Conservation (phyloP, 768 basidiomycete genomes). For the Boletus subparvulus region DNA sequence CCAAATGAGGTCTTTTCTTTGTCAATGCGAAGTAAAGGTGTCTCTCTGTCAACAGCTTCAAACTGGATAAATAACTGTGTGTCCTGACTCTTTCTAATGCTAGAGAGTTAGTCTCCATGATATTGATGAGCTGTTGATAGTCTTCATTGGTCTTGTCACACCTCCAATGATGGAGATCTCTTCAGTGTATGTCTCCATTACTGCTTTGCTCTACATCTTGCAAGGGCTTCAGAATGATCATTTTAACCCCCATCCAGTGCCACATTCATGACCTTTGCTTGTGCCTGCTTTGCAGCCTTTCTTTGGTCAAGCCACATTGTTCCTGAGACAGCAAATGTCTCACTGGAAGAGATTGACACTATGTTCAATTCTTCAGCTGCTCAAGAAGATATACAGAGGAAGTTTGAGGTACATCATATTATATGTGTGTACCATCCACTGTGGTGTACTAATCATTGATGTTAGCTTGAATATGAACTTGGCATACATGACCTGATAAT, state of each 20-base stretch:
- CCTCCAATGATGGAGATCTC: conserved; percentile 64
- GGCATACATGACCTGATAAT: conserved; percentile 49
- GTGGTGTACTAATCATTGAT: background rate
- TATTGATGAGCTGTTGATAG: conserved; percentile 35
- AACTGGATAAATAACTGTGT: conserved; percentile 84
- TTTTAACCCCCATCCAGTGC: conserved; percentile 37
- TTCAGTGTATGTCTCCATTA: conserved; percentile 43
- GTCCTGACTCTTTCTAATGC: conserved; percentile 13
- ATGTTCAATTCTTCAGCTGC: conserved; percentile 63
- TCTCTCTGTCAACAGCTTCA: conserved; percentile 80
- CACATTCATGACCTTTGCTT: conserved; percentile 68
- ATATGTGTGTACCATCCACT: background rate
- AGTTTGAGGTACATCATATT: conserved; percentile 45
- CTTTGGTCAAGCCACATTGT: conserved; percentile 69
- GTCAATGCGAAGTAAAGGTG: conserved; percentile 77
- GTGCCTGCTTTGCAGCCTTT: conserved; percentile 64
- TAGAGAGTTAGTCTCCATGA: background rate
- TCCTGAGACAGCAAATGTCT: conserved; percentile 76
- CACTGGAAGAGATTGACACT: conserved; percentile 73
- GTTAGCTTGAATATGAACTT: conserved; percentile 57
- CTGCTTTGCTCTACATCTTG: background rate
- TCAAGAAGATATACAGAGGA: conserved; percentile 49
- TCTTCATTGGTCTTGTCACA: conserved; percentile 73
- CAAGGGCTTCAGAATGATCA: background rate
- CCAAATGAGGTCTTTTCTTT: conserved; percentile 83